Conservation (phyloP, 805 yeast genomes). For the Lipomyces lipofer region DNA sequence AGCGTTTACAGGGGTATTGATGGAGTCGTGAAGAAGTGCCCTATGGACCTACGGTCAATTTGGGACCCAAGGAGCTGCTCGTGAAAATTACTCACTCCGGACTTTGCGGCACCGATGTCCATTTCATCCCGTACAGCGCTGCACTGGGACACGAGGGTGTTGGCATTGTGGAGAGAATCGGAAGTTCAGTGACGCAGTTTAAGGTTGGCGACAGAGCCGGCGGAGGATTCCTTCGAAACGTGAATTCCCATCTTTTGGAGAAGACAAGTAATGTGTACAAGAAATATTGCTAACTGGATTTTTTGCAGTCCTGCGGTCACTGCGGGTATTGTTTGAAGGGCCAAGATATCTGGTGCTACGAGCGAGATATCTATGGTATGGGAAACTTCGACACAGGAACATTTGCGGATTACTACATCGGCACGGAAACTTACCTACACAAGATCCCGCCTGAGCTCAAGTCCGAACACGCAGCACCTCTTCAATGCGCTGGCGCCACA, state of each 20-base stretch:
- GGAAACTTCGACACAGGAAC: constrained; percentile 3
- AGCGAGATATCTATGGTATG: neutral
- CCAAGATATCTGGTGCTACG: neutral
- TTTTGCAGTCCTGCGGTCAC: constrained; percentile 1
- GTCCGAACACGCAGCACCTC: constrained; percentile 54
- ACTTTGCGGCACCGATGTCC: constrained; percentile 6
- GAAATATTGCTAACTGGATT: too few species aligned
- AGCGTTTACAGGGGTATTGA: too few species aligned
- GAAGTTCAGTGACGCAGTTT: neutral
- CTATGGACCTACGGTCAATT: too few species aligned
- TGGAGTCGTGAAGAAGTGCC: too few species aligned
- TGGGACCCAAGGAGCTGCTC: too few species aligned
- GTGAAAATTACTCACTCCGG: constrained; percentile 12
- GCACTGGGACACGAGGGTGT: constrained; percentile 11
- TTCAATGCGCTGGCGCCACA: constrained; percentile 68
- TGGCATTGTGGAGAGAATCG: constrained; percentile 6
- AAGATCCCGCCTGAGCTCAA: constrained; percentile 51
- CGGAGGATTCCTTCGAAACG: constrained; percentile 1
- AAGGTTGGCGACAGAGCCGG: constrained; percentile 8
- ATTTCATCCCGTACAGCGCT: neutral
- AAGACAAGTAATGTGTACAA: too few species aligned
- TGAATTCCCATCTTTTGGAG: too few species aligned
- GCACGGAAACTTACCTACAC: constrained; percentile 57
- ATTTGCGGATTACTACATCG: constrained; percentile 47
- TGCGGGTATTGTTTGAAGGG: constrained; percentile 2